Evolutionary conservation across 2,329 filamentous ascomycete genomes (phyloP).

Genomic region (Cordyceps tenuipes): DNA sequence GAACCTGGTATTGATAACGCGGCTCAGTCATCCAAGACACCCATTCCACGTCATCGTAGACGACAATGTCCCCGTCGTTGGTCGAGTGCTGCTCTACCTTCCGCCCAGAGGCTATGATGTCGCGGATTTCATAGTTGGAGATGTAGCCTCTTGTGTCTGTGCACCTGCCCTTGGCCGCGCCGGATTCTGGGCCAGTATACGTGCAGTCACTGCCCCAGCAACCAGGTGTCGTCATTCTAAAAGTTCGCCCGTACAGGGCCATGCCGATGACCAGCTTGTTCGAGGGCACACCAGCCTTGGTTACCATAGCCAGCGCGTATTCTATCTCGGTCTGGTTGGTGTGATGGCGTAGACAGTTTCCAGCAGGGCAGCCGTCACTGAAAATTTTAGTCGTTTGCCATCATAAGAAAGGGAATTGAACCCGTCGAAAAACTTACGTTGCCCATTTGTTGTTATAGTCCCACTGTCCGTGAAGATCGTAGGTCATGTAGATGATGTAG

Average conservation of each 20-base stretch:
- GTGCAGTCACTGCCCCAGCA: slow-evolving; percentile 20
- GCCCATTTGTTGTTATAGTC: too few relatives aligned
- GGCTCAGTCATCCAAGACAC: too few relatives aligned
- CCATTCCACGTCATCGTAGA: too few relatives aligned
- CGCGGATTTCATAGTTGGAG: slow-evolving; percentile 22
- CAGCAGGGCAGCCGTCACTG: slow-evolving; percentile 17
- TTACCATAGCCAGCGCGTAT: slow-evolving; percentile 28
- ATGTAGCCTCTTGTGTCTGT: slow-evolving; percentile 24
- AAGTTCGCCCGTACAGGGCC: slow-evolving; percentile 23
- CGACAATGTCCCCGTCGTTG: too few relatives aligned
- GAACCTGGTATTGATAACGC: too few relatives aligned
- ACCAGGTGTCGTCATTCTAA: slow-evolving; percentile 20
- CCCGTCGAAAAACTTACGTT: too few relatives aligned
- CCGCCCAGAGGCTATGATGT: slow-evolving; percentile 16
- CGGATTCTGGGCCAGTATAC: slow-evolving; percentile 17
- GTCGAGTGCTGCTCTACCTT: too few relatives aligned
- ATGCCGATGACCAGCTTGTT: slow-evolving; percentile 25
- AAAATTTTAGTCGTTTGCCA: too few relatives aligned
- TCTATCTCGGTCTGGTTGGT: slow-evolving; percentile 32
- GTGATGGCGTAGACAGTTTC: slow-evolving; percentile 29
- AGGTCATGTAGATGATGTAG: too few relatives aligned
- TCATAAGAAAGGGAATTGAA: too few relatives aligned
- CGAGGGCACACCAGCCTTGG: slow-evolving; percentile 26
- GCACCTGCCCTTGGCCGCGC: slow-evolving; percentile 19
- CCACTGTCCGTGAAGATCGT: too few relatives aligned